Evolutionary conservation across 768 basidiomycete species (phyloP).

Genomic region (Termitomyces sp.): DNA sequence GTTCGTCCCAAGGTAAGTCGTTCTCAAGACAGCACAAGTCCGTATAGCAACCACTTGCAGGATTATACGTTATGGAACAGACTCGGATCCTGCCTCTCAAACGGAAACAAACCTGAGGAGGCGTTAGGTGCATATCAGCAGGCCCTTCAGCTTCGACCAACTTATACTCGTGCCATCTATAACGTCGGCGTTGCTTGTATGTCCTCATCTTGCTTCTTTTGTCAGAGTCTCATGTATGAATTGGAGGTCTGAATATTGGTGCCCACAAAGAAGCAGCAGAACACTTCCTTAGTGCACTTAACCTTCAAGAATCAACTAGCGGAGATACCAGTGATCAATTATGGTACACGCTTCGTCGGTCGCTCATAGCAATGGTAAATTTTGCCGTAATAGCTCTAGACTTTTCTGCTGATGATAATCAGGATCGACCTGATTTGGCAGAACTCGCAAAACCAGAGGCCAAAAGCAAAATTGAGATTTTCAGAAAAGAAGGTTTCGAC

Average conservation of each 20-base stretch:
- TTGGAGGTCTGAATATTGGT: conserved; percentile 87
- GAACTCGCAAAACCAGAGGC: conserved; percentile 62
- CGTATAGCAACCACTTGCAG: conserved; percentile 20
- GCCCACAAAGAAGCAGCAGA: conserved; percentile 94
- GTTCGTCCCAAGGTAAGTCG: conserved; percentile 55
- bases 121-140: conserved; percentile 86
- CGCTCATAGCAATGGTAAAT: conserved; percentile 75
- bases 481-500: conserved; percentile 84
- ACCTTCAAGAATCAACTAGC: conserved; percentile 65
- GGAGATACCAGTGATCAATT: conserved; percentile 77
- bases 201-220: conserved; percentile 22
- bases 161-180: conserved; percentile 95
- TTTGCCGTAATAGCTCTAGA: not conserved
- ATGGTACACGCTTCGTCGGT: conserved; percentile 85
- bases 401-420: conserved; percentile 2
- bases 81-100: conserved; percentile 89
- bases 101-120: conserved; percentile 91
- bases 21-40: not conserved
- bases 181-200: conserved; percentile 97
- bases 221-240: conserved; percentile 4
- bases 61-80: conserved; percentile 97
- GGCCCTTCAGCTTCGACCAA: conserved; percentile 85
- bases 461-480: conserved; percentile 60
- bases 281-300: conserved; percentile 84
- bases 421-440: conserved; percentile 82